Conservation (phyloP, 2,329 filamentous ascomycete species). For the Curvularia sp. region DNA sequence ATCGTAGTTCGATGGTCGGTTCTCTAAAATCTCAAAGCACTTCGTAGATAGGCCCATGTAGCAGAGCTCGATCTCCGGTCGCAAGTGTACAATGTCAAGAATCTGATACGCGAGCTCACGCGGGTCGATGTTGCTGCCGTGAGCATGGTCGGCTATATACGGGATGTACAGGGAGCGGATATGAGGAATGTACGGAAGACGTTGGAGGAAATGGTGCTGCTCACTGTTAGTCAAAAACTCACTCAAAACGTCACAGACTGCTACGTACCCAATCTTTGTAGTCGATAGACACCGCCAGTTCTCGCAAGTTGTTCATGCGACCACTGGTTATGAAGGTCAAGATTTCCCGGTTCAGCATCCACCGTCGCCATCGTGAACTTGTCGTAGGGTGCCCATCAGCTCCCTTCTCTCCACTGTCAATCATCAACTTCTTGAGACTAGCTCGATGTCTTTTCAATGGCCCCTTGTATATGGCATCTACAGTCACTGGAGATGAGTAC, state of each 20-base stretch:
- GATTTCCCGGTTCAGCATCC: slow-evolving; percentile 74
- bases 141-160: slow-evolving; percentile 68
- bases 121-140: slow-evolving; percentile 63
- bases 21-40: slow-evolving; percentile 82
- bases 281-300: slow-evolving; percentile 75
- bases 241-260: background rate
- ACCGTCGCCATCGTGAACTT: slow-evolving; percentile 66
- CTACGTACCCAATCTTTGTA: slow-evolving; percentile 77
- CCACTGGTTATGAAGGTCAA: slow-evolving; percentile 77
- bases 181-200: slow-evolving; percentile 72
- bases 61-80: slow-evolving; percentile 77
- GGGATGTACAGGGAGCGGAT: slow-evolving; percentile 75
- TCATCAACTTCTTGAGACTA: slow-evolving; percentile 74
- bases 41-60: slow-evolving; percentile 79
- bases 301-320: slow-evolving; percentile 73
- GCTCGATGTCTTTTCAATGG: slow-evolving; percentile 72
- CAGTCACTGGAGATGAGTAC: slow-evolving; percentile 65
- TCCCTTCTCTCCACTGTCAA: slow-evolving; percentile 71
- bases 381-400: slow-evolving; percentile 50
- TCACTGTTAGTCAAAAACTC: slow-evolving; percentile 15
- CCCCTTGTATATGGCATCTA: slow-evolving; percentile 74
- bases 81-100: slow-evolving; percentile 77
- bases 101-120: slow-evolving; percentile 78
- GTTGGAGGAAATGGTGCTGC: slow-evolving; percentile 79
- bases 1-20: slow-evolving; percentile 56